Conservation (phyloP, 2,329 filamentous ascomycete species). For the Ceratocystiopsis sp. region DNA sequence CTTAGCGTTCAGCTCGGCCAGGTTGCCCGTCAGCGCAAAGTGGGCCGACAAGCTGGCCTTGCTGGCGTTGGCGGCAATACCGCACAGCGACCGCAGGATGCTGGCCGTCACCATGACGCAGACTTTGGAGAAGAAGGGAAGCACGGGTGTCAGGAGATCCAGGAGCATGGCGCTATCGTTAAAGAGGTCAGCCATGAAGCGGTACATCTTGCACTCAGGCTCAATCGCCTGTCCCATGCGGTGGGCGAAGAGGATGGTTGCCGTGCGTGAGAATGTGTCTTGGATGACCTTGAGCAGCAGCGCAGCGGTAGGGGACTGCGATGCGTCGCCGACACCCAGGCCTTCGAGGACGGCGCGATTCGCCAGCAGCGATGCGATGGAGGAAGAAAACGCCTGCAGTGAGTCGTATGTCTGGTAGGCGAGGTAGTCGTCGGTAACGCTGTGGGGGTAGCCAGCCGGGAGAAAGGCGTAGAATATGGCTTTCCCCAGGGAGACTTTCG, state of each 20-base stretch:
- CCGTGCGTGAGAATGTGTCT: conserved; percentile 62
- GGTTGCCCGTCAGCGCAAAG: conserved; percentile 72
- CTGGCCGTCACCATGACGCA: conserved; percentile 32
- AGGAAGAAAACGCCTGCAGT: conserved; percentile 68
- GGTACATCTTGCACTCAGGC: conserved; percentile 80
- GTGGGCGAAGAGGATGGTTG: conserved; percentile 77
- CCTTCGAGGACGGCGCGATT: conserved; percentile 65
- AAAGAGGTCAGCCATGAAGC: conserved; percentile 72
- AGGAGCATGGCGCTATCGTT: conserved; percentile 76
- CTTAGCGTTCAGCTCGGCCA: conserved; percentile 87
- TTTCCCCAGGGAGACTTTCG: conserved; percentile 19
- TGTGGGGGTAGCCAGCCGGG: conserved; percentile 75
- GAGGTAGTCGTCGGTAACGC: conserved; percentile 71
- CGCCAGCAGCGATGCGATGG: conserved; percentile 63
- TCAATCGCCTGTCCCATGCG: conserved; percentile 67
- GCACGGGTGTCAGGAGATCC: conserved; percentile 63
- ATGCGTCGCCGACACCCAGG: conserved; percentile 69
- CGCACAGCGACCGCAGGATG: conserved; percentile 50
- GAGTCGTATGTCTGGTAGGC: conserved; percentile 58
- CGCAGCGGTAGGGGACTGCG: conserved; percentile 62
- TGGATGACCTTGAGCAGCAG: conserved; percentile 71
- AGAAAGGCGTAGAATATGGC: conserved; percentile 54
- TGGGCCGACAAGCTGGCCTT: conserved; percentile 87
- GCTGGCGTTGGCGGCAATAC: conserved; percentile 74
- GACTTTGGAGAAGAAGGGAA: conserved; percentile 38